A percentile compares a stretch with the other conserved stretches of the same genome.
phyloP scores from a whole-genome alignment of 139 green algal genomes.

The Picochlorum sp. region DNA sequence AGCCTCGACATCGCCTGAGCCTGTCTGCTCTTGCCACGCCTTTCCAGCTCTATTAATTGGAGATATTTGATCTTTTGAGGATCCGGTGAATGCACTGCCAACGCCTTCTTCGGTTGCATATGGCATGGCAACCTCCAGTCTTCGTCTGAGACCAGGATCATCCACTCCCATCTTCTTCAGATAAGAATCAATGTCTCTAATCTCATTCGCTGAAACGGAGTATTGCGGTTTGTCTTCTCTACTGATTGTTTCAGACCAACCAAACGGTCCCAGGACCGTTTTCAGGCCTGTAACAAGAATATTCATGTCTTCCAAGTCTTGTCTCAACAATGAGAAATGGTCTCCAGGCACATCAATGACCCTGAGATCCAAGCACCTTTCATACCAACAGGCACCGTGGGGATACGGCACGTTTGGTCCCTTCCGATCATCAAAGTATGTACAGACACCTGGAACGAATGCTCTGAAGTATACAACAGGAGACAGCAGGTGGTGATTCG shows the following conservation, averaged over 20 bases:
- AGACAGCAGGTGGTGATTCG: constrained; percentile 10
- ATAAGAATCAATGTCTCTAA: constrained; percentile 63
- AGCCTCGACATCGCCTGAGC: not conserved
- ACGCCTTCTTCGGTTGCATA: constrained; percentile 12
- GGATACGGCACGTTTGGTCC: constrained; percentile 19
- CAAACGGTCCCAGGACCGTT: constrained; percentile 35
- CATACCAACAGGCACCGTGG: constrained; percentile 67
- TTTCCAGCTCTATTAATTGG: constrained; percentile 16
- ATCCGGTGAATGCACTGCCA: not conserved
- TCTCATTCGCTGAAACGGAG: constrained; percentile 33
- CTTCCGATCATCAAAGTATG: constrained; percentile 73
- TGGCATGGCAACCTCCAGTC: constrained; percentile 33
- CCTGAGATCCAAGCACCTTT: constrained; percentile 55
- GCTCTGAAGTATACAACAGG: constrained; percentile 73
- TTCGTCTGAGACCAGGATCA: constrained; percentile 26
- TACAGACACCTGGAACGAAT: constrained; percentile 47
- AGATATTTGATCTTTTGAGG: not conserved
- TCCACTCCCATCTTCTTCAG: constrained; percentile 71
- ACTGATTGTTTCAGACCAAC: constrained; percentile 34
- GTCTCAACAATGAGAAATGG: constrained; percentile 77
- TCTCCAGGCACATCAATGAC: constrained; percentile 61
- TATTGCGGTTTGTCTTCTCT: constrained; percentile 14
- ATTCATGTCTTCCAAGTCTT: constrained; percentile 45
- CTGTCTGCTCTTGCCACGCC: not conserved
- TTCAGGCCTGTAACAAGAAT: constrained; percentile 45